Percentiles rank a stretch among this genome's conserved stretches.
Conservation (phyloP, 2,329 filamentous ascomycete genomes). For the Curvularia hawaiiensis region DNA sequence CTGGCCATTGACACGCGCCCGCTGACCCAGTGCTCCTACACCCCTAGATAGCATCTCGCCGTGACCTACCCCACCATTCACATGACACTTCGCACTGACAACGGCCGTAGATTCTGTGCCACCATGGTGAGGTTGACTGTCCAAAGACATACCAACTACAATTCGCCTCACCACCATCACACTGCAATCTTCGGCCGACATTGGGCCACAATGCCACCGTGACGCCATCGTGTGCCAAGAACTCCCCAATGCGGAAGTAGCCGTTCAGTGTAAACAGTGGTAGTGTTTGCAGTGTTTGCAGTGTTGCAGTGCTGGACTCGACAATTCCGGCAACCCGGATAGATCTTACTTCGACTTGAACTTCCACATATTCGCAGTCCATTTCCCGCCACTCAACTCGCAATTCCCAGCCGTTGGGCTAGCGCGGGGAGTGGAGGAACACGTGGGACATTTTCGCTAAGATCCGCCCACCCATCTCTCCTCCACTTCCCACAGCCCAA, state of each 20-base stretch:
- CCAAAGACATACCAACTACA: conserved; percentile 14
- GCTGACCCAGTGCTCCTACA: conserved; percentile 23
- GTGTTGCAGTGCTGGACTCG: background rate
- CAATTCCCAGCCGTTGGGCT: conserved; percentile 14
- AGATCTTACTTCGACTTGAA: background rate
- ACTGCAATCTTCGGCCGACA: conserved; percentile 21
- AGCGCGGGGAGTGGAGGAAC: conserved; percentile 26
- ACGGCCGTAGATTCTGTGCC: conserved; percentile 4
- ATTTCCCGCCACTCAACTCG: background rate
- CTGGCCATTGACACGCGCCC: background rate
- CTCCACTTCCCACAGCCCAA: conserved; percentile 1
- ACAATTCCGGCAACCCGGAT: background rate
- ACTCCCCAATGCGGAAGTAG: background rate
- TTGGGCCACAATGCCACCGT: conserved; percentile 3
- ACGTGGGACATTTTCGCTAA: conserved; percentile 25
- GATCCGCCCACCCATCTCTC: conserved; percentile 15
- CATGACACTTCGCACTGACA: conserved; percentile 11
- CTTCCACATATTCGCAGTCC: background rate
- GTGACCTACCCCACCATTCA: conserved; percentile 3
- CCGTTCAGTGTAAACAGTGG: no score
- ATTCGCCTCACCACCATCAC: conserved; percentile 9
- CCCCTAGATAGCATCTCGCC: conserved; percentile 12
- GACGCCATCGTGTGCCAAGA: background rate
- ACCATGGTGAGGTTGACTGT: conserved; percentile 8
- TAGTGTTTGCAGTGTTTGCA: background rate